Conservation (phyloP, 257 asterid genomes). For the Prunella vulgaris region DNA sequence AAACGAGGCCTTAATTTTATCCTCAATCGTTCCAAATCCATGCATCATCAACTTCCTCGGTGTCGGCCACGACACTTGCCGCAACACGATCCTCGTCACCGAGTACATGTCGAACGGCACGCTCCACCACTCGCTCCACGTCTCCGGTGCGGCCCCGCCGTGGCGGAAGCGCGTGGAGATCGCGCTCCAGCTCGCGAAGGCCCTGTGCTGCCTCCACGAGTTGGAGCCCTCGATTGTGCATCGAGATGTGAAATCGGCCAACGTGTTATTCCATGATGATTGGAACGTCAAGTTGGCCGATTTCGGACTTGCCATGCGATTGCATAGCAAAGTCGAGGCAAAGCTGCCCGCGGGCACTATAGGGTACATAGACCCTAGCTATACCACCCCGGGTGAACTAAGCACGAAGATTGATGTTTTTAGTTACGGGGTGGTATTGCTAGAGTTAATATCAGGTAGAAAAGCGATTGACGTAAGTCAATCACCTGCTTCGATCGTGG, state of each 20-base stretch:
- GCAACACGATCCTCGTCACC: constrained; percentile 40
- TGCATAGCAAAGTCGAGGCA: constrained; percentile 13
- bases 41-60: constrained; percentile 46
- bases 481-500: constrained; percentile 56
- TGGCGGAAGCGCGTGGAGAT: constrained; percentile 50
- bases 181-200: constrained; percentile 47
- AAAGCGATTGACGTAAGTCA: constrained; percentile 46
- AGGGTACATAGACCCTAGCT: constrained; percentile 69
- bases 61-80: constrained; percentile 22
- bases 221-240: constrained; percentile 43
- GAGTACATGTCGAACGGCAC: constrained; percentile 66
- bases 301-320: constrained; percentile 48
- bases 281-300: constrained; percentile 62
- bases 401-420: constrained; percentile 61
- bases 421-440: constrained; percentile 64
- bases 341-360: constrained; percentile 65
- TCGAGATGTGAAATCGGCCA: constrained; percentile 67
- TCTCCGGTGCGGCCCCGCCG: constrained; percentile 13
- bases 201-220: constrained; percentile 45
- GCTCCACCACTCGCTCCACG: constrained; percentile 52
- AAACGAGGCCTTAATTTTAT: constrained; percentile 52
- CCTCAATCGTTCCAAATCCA: constrained; percentile 30
- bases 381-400: constrained; percentile 48
- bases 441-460: constrained; percentile 51
- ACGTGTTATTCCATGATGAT: constrained; percentile 40